Evolutionary conservation across 371 early-diverging fungal genomes (phyloP).

Genomic region (Funneliformis caledonium): DNA sequence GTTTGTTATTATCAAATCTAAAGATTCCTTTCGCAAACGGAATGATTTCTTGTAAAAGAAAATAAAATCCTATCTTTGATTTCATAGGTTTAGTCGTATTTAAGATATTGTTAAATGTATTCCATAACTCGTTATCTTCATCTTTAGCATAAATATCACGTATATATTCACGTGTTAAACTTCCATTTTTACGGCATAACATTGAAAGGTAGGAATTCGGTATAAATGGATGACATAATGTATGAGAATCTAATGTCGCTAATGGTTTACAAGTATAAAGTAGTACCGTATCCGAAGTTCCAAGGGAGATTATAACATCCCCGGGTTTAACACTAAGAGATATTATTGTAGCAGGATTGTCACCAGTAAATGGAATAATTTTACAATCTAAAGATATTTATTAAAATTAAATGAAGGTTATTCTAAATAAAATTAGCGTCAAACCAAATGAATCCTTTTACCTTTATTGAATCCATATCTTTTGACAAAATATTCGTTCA

Average conservation of each 20-base stretch:
- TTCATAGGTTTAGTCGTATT: conserved; percentile 1
- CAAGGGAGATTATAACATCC: conserved; percentile 74
- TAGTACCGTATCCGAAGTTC: conserved; percentile 81
- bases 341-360: conserved; percentile 77
- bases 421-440: background rate
- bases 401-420: background rate
- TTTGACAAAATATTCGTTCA: conserved; percentile 55
- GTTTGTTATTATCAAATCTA: conserved; percentile 60
- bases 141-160: conserved; percentile 58
- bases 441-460: conserved; percentile 23
- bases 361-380: conserved; percentile 80
- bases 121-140: conserved; percentile 56
- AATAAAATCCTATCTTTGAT: conserved; percentile 64
- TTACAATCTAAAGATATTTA: conserved; percentile 54
- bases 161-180: conserved; percentile 73
- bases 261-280: conserved; percentile 62
- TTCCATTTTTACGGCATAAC: conserved; percentile 86
- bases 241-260: conserved; percentile 60
- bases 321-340: conserved; percentile 63
- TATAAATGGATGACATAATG: conserved; percentile 76
- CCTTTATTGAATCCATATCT: conserved; percentile 64
- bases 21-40: conserved; percentile 73
- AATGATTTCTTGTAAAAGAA: conserved; percentile 75
- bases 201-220: conserved; percentile 69
- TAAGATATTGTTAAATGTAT: conserved; percentile 53